Evolutionary conservation across 2,329 filamentous ascomycete genomes (phyloP).

Genomic region (Xylariaceae sp.): DNA sequence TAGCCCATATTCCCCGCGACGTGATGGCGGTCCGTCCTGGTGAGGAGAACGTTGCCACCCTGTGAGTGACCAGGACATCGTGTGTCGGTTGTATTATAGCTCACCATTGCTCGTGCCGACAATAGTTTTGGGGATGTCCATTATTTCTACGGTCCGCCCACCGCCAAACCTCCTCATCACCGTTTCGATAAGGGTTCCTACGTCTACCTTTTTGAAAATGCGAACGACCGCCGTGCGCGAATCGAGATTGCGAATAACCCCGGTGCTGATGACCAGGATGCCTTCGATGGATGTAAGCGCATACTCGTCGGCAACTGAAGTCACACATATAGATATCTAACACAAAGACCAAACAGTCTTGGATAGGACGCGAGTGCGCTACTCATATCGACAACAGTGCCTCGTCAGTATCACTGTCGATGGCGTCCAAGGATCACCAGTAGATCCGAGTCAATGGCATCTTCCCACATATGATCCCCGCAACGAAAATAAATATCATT

Average conservation of each 20-base stretch:
- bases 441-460: constrained; percentile 63
- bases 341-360: constrained; percentile 47
- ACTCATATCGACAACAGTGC: constrained; percentile 71
- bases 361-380: constrained; percentile 60
- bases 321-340: constrained; percentile 1
- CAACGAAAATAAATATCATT: constrained; percentile 76
- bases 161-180: constrained; percentile 67
- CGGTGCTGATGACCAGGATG: constrained; percentile 73
- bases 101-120: constrained; percentile 21
- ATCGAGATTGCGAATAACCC: constrained; percentile 73
- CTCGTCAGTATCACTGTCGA: constrained; percentile 65
- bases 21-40: constrained; percentile 43
- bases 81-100: constrained; percentile 6
- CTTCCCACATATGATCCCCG: constrained; percentile 67
- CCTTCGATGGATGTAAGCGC: constrained; percentile 68
- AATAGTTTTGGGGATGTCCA: constrained; percentile 72
- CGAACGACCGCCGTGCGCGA: constrained; percentile 61
- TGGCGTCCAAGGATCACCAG: constrained; percentile 35
- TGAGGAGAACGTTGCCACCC: constrained; percentile 45
- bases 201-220: constrained; percentile 75
- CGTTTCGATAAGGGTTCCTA: constrained; percentile 78
- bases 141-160: constrained; percentile 71
- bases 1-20: constrained; percentile 14
- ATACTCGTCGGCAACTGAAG: not conserved
- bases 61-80: constrained; percentile 32